A percentile compares a stretch with the other conserved stretches of the same genome.
phyloP scores from a whole-genome alignment of 805 yeast genomes.

The Kockiozyma suomiensis region DNA sequence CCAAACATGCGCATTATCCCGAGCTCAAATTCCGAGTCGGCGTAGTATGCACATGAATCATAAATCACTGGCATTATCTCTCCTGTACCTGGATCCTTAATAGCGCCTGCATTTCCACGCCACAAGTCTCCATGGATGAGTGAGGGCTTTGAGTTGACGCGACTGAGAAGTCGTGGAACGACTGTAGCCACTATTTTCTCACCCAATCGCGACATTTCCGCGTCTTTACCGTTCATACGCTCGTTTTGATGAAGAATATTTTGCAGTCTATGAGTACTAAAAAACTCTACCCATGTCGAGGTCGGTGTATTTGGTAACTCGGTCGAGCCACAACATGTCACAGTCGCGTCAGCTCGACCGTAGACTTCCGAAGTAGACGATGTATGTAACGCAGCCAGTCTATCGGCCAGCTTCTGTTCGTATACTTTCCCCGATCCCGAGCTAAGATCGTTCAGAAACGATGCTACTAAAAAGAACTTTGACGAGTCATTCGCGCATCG shows the following conservation, averaged over 20 bases:
- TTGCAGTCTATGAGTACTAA: conserved; percentile 10
- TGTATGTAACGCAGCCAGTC: conserved; percentile 16
- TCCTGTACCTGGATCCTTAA: background rate
- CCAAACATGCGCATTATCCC: conserved; percentile 35
- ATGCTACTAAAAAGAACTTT: conserved; percentile 14
- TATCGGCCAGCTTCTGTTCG: conserved; percentile 20
- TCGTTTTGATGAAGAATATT: conserved; percentile 24
- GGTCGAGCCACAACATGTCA: conserved; percentile 32
- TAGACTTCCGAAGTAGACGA: background rate
- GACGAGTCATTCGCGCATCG: background rate
- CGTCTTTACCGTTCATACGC: conserved; percentile 17
- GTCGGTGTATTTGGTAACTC: conserved; percentile 27
- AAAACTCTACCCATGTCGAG: conserved; percentile 29
- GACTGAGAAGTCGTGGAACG: conserved; percentile 20
- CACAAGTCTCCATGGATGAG: conserved; percentile 34
- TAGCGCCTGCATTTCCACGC: conserved; percentile 30
- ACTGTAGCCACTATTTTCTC: conserved; percentile 8
- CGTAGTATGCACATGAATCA: conserved; percentile 32
- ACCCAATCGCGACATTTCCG: conserved; percentile 13
- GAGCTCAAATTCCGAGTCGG: conserved; percentile 33
- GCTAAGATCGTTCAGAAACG: conserved; percentile 6
- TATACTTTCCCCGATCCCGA: conserved; percentile 20
- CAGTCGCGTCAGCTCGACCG: conserved; percentile 23
- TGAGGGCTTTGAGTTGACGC: conserved; percentile 15
- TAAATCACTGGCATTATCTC: conserved; percentile 17